A percentile compares a stretch with the other conserved stretches of the same genome.
These are phyloP conservation scores for Zymoseptoria pseudotritici DNA, from an alignment of 2,329 filamentous ascomycete species.

Conservation along the genomic window DNA sequence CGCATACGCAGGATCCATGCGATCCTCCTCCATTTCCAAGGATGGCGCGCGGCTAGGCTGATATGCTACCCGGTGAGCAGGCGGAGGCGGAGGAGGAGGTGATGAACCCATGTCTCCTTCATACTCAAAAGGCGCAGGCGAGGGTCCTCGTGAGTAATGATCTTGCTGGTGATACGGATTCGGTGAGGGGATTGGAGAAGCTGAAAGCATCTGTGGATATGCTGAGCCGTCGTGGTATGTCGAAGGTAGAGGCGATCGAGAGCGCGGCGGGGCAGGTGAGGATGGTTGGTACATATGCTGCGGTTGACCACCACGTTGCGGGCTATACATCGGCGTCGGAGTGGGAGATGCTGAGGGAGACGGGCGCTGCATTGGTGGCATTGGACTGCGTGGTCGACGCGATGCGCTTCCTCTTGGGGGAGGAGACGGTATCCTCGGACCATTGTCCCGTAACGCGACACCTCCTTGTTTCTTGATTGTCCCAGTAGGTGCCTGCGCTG, in stretches of 20 bases:
- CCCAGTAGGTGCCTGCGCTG: slow-evolving; percentile 32
- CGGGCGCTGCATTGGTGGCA: slow-evolving; percentile 14
- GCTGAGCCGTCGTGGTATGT: slow-evolving; percentile 30
- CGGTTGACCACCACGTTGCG: slow-evolving; percentile 21
- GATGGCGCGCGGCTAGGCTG: slow-evolving; percentile 44
- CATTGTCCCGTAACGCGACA: slow-evolving; percentile 17
- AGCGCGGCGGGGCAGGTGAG: slow-evolving; percentile 35
- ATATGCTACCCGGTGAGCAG: slow-evolving; percentile 61
- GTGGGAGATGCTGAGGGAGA: slow-evolving; percentile 34
- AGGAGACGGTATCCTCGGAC: slow-evolving; percentile 27
- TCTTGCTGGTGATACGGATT: slow-evolving; percentile 20
- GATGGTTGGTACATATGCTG: slow-evolving; percentile 26
- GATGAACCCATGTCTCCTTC: slow-evolving; percentile 49
- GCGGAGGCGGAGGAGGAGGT: slow-evolving; percentile 77
- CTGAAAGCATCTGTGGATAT: slow-evolving; percentile 25
- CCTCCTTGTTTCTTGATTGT: slow-evolving; percentile 22
- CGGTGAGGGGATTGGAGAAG: slow-evolving; percentile 24
- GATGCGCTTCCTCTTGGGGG: slow-evolving; percentile 22
- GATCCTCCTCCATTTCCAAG: slow-evolving; percentile 26
- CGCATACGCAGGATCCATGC: slow-evolving; percentile 36
- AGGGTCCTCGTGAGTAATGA: slow-evolving; percentile 15
- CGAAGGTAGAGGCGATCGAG: slow-evolving; percentile 36
- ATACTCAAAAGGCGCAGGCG: slow-evolving; percentile 17
- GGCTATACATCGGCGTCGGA: slow-evolving; percentile 30
- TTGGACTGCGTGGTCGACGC: slow-evolving; percentile 19